phyloP scores from a whole-genome alignment of 148 eudicot species.

The Spergularia marina region DNA sequence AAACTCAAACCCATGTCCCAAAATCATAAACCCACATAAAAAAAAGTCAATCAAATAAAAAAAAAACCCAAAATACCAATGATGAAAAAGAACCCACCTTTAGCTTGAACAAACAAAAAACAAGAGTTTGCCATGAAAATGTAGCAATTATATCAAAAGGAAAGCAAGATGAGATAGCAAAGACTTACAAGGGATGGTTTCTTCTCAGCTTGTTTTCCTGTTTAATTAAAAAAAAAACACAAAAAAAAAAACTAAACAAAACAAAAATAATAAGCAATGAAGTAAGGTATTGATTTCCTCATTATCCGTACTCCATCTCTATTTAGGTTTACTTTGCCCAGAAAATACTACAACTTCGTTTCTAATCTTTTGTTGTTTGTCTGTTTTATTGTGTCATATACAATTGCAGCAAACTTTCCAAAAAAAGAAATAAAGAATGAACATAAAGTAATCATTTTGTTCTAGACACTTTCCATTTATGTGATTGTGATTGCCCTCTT shows the following conservation, averaged over 20 bases:
- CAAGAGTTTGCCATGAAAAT: not conserved
- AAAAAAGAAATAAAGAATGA: not conserved
- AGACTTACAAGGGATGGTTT: constrained; percentile 38
- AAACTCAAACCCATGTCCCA: not conserved
- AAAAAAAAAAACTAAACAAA: not conserved
- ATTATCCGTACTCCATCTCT: constrained; percentile 26
- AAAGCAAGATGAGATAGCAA: not conserved
- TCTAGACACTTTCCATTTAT: not conserved
- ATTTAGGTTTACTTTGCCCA: constrained; percentile 27
- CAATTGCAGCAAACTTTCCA: not conserved
- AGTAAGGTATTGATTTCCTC: constrained; percentile 29
- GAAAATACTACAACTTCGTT: constrained; percentile 27
- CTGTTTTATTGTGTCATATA: not conserved
- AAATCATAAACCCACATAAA: constrained; percentile 4
- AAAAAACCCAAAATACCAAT: not conserved
- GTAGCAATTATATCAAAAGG: constrained; percentile 5
- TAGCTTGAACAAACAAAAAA: constrained; percentile 1
- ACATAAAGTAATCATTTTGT: not conserved
- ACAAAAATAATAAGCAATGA: constrained; percentile 5
- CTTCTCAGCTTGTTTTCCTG: not conserved
- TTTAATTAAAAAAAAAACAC: not conserved
- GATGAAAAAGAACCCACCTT: constrained; percentile 28
- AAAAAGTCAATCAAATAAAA: not conserved
- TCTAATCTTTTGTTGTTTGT: not conserved
- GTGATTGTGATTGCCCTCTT: no score